Conservation (phyloP, 768 basidiomycete species). For the Mrakia gelida region DNA sequence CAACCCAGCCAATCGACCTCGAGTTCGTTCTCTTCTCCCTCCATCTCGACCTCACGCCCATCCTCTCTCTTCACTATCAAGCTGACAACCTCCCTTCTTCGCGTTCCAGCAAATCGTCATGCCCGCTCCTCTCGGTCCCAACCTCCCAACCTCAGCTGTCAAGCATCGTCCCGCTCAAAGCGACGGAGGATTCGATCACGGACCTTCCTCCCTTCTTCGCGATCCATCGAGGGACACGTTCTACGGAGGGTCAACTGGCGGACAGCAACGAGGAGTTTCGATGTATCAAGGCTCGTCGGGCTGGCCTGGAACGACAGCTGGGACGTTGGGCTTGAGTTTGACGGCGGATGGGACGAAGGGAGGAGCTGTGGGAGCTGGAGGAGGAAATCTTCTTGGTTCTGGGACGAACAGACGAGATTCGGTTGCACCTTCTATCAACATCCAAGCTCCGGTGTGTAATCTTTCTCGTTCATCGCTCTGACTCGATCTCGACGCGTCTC, state of each 20-base stretch:
- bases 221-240: background rate
- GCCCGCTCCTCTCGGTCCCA: conserved; percentile 3
- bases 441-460: background rate
- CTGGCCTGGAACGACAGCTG: background rate
- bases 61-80: background rate
- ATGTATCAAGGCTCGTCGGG: conserved; percentile 1
- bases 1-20: background rate
- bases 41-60: background rate
- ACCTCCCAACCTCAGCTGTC: background rate
- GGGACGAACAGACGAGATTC: background rate
- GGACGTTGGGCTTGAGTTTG: background rate
- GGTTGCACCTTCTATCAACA: background rate
- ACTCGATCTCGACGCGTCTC: background rate
- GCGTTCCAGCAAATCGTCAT: background rate
- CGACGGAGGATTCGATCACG: background rate
- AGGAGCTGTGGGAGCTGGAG: background rate
- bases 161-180: conserved; percentile 6
- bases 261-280: background rate
- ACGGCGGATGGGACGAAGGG: background rate
- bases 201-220: background rate
- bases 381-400: background rate
- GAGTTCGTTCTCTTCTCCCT: background rate
- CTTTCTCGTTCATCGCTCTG: too few species aligned
- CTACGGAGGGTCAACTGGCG: background rate
- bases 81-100: background rate